phyloP scores from a whole-genome alignment of 2,329 filamentous ascomycete genomes.

The Cladosporium sp. region DNA sequence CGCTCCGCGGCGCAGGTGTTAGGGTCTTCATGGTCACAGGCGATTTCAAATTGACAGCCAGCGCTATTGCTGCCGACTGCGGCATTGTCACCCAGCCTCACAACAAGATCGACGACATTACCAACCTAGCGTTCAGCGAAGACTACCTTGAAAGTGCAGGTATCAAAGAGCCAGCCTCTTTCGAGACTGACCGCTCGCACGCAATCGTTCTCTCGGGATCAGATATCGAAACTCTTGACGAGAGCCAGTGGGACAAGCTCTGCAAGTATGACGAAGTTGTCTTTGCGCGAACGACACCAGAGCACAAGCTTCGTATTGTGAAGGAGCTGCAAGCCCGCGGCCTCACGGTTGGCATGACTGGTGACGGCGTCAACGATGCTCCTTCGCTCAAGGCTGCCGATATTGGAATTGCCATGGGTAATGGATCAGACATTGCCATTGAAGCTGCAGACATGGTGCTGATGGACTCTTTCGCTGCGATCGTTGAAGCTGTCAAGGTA shows the following conservation, averaged over 20 bases:
- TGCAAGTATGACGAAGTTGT: constrained; percentile 67
- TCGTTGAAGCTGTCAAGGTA: constrained; percentile 63
- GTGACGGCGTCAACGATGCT: constrained; percentile 47
- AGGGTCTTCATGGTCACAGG: constrained; percentile 80
- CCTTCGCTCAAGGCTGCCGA: constrained; percentile 57
- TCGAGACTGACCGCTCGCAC: constrained; percentile 25
- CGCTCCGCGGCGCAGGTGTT: constrained; percentile 65
- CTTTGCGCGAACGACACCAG: constrained; percentile 71
- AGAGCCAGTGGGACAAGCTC: constrained; percentile 65
- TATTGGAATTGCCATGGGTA: constrained; percentile 56
- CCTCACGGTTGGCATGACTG: constrained; percentile 53
- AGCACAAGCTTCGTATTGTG: constrained; percentile 78
- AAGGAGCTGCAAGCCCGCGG: constrained; percentile 63
- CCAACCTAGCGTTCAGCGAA: constrained; percentile 42
- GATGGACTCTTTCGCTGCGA: constrained; percentile 65
- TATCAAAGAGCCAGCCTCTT: constrained; percentile 18
- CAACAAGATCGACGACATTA: constrained; percentile 49
- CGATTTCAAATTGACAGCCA: constrained; percentile 70
- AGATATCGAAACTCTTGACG: constrained; percentile 62
- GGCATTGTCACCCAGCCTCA: constrained; percentile 60
- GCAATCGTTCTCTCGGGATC: constrained; percentile 62
- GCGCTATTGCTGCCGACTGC: constrained; percentile 68
- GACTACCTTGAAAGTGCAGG: constrained; percentile 28
- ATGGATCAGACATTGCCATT: constrained; percentile 58
- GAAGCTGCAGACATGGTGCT: constrained; percentile 61